These are phyloP conservation scores for Acacia confusa DNA, from an alignment of 306 rosid genomes.

Conservation along the genomic window DNA sequence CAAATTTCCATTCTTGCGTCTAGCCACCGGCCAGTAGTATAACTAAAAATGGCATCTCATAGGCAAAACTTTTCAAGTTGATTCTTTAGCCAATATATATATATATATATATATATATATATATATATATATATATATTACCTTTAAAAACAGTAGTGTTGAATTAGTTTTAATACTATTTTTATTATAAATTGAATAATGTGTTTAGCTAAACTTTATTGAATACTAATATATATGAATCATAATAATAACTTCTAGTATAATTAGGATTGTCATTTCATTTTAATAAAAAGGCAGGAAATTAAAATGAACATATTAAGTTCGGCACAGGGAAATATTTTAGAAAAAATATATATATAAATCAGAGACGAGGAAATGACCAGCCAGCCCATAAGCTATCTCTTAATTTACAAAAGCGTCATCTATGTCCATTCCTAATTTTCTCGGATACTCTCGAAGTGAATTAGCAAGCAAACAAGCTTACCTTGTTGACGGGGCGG, in stretches of 20 bases:
- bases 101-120: not conserved
- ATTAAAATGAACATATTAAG: not conserved
- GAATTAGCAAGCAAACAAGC: not conserved
- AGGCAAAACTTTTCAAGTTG: not conserved
- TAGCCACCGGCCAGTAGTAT: not conserved
- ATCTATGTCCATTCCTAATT: not conserved
- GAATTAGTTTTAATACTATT: not conserved
- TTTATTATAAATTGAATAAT: not conserved
- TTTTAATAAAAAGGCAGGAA: not conserved
- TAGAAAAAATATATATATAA: too few species aligned
- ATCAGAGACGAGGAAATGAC: not conserved
- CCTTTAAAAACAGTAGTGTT: too few species aligned
- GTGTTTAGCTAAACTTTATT: not conserved
- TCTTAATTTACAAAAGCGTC: not conserved
- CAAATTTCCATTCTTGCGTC: not conserved
- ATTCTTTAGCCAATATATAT: not conserved
- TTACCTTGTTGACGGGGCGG: conserved; percentile 53
- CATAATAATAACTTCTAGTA: not conserved
- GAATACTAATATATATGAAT: not conserved
- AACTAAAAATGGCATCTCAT: not conserved
- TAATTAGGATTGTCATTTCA: not conserved
- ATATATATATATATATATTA: not conserved
- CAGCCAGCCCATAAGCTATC: not conserved
- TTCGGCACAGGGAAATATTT: not conserved
- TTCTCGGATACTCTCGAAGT: not conserved